A percentile compares a stretch with the other conserved stretches of the same genome.
Evolutionary conservation across 176 grass and related monocot species (phyloP).

Genomic region (Phyllostachys edulis): DNA sequence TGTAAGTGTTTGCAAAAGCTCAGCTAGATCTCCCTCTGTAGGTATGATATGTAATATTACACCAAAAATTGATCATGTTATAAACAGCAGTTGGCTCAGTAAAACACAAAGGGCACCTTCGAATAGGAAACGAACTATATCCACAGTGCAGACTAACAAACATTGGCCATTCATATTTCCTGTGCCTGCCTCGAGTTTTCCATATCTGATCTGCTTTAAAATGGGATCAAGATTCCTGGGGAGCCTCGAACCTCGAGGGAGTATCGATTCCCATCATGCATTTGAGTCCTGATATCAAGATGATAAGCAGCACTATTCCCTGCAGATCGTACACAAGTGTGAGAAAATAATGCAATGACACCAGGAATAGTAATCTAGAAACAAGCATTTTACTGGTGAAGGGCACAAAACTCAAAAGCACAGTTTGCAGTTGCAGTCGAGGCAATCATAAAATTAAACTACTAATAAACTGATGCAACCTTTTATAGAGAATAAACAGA

Average conservation of each 20-base stretch:
- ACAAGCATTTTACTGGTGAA: slow-evolving; percentile 13
- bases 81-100: background rate
- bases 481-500: background rate
- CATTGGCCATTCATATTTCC: background rate
- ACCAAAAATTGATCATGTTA: slow-evolving; percentile 2
- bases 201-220: background rate
- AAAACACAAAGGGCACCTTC: slow-evolving; percentile 27
- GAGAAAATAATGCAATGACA: slow-evolving; percentile 5
- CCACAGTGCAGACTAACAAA: slow-evolving; percentile 19
- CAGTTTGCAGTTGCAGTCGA: background rate
- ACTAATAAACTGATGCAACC: background rate
- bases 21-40: background rate
- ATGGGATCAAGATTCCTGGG: slow-evolving; percentile 61
- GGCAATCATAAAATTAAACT: background rate
- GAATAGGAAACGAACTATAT: slow-evolving; percentile 33
- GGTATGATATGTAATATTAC: slow-evolving; percentile 22
- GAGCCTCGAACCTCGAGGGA: slow-evolving; percentile 79
- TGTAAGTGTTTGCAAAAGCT: slow-evolving; percentile 6
- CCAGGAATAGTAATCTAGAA: background rate
- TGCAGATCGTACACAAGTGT: slow-evolving; percentile 36
- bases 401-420: background rate
- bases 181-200: background rate
- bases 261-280: slow-evolving; percentile 97
- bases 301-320: slow-evolving; percentile 91
- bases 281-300: slow-evolving; percentile 90